phyloP scores from a whole-genome alignment of 1,284 basidiomycete species.

The Malassezia furfur region DNA sequence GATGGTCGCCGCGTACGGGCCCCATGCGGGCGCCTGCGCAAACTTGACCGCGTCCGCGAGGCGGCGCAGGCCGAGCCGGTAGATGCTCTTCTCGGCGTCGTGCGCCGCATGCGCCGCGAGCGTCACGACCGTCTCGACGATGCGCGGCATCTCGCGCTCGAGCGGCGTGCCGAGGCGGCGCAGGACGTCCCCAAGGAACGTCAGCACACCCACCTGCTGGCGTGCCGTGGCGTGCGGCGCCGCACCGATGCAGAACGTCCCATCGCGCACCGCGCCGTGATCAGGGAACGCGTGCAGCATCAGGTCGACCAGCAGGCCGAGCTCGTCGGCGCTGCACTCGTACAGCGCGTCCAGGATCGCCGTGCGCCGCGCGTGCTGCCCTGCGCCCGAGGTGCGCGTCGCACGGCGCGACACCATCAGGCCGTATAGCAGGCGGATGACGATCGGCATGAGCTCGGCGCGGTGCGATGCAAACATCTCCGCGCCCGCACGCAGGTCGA shows the following conservation, averaged over 20 bases:
- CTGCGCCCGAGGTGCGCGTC: constrained; percentile 56
- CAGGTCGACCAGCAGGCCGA: constrained; percentile 69
- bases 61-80: constrained; percentile 77
- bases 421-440: constrained; percentile 76
- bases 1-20: constrained; percentile 60
- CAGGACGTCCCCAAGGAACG: constrained; percentile 40
- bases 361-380: constrained; percentile 55
- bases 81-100: constrained; percentile 34
- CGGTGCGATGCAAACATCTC: constrained; percentile 58
- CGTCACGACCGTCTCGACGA: constrained; percentile 32
- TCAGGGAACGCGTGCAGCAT: constrained; percentile 72
- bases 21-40: constrained; percentile 61
- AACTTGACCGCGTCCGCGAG: constrained; percentile 75
- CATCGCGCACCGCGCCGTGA: constrained; percentile 15
- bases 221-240: constrained; percentile 21
- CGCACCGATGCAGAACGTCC: constrained; percentile 25
- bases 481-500: constrained; percentile 49
- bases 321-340: constrained; percentile 64
- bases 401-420: constrained; percentile 75
- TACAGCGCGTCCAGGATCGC: constrained; percentile 68
- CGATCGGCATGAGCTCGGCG: constrained; percentile 61
- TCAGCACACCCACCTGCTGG: constrained; percentile 49
- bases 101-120: constrained; percentile 31
- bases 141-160: constrained; percentile 26
- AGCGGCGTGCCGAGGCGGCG: constrained; percentile 34